phyloP scores from a whole-genome alignment of 306 rosid species.

The Malus fusca region DNA sequence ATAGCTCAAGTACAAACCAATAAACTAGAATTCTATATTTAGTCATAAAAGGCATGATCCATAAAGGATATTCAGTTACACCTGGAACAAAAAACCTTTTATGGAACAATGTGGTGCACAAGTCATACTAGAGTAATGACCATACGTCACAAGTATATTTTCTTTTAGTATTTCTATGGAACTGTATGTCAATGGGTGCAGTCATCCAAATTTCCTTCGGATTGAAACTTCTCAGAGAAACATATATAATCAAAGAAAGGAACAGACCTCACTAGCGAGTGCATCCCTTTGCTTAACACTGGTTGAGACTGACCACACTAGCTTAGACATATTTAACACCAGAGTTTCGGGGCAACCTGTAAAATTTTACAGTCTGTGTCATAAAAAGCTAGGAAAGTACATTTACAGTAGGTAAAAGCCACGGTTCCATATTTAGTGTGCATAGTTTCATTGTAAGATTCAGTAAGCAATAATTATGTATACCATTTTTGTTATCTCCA shows the following conservation, averaged over 20 bases:
- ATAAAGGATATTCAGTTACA: constrained; percentile 11
- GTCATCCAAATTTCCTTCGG: neutral
- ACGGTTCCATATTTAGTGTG: neutral
- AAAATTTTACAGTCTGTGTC: constrained; percentile 6
- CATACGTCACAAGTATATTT: neutral
- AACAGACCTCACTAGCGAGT: constrained; percentile 87
- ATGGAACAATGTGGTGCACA: neutral
- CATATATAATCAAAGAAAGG: constrained; percentile 1
- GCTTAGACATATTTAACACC: constrained; percentile 78
- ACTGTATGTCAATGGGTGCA: neutral
- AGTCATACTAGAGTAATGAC: neutral
- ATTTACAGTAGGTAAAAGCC: neutral
- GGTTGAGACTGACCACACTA: constrained; percentile 75
- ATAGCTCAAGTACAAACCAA: constrained; percentile 12
- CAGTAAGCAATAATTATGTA: constrained; percentile 10
- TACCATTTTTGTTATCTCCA: constrained; percentile 90
- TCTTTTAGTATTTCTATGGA: neutral
- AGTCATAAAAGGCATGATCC: constrained; percentile 5
- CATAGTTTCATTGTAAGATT: neutral
- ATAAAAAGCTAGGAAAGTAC: constrained; percentile 11
- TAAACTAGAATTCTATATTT: constrained; percentile 2
- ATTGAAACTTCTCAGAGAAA: neutral
- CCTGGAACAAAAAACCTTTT: neutral
- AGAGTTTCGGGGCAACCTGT: constrained; percentile 92
- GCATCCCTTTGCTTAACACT: constrained; percentile 78